These are phyloP conservation scores for Pyrrhoderma noxium DNA, from an alignment of 1,284 basidiomycete species.

Conservation along the genomic window DNA sequence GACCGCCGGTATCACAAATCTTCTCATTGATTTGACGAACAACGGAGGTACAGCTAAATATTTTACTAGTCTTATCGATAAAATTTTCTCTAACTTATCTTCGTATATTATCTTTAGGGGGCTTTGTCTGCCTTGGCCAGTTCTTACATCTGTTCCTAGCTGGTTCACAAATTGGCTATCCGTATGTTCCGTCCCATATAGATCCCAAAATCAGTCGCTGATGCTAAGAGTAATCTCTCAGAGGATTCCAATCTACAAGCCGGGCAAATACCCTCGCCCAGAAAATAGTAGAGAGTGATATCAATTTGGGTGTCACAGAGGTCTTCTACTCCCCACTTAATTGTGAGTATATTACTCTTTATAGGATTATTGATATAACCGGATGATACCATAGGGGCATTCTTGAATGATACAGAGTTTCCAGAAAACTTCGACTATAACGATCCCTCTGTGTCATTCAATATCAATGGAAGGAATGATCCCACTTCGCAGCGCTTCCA, in stretches of 20 bases:
- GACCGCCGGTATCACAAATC: slow-evolving; percentile 38
- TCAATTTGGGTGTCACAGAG: slow-evolving; percentile 36
- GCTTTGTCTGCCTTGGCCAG: slow-evolving; percentile 52
- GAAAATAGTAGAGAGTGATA: slow-evolving; percentile 47
- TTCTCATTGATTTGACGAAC: slow-evolving; percentile 54
- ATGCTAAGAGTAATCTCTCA: slow-evolving; percentile 19
- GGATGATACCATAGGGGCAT: slow-evolving; percentile 34
- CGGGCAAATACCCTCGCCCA: slow-evolving; percentile 50
- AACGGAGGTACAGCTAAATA: slow-evolving; percentile 42
- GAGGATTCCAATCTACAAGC: slow-evolving; percentile 46
- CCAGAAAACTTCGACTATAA: slow-evolving; percentile 42
- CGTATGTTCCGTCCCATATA: slow-evolving; percentile 30
- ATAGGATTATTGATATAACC: background rate
- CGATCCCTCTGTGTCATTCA: slow-evolving; percentile 36
- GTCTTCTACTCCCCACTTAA: slow-evolving; percentile 44
- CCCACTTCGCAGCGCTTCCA: slow-evolving; percentile 53
- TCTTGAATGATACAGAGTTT: slow-evolving; percentile 45
- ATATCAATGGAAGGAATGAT: slow-evolving; percentile 41
- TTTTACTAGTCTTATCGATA: slow-evolving; percentile 1
- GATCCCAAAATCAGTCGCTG: slow-evolving; percentile 8
- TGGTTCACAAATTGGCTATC: slow-evolving; percentile 42
- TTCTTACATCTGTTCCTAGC: slow-evolving; percentile 53
- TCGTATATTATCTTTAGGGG: slow-evolving; percentile 32
- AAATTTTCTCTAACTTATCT: background rate
- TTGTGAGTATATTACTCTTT: slow-evolving; percentile 31